These are phyloP conservation scores for Hibiscus mutabilis DNA, from an alignment of 345 rosid species.

Conservation along the genomic window DNA sequence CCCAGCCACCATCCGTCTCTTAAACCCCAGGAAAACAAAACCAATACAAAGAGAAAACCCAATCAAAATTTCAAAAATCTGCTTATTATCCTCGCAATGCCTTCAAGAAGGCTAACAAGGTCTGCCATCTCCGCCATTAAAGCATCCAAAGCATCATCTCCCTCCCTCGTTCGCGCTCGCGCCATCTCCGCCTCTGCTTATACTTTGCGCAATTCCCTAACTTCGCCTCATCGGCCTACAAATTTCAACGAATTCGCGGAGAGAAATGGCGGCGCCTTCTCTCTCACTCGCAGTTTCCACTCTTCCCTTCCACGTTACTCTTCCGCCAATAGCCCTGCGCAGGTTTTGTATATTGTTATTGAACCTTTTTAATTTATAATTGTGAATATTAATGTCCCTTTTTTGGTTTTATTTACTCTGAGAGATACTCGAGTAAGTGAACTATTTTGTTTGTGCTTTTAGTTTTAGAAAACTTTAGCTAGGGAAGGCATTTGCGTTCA, in stretches of 20 bases:
- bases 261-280: slow-evolving; percentile 11
- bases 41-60: neutral
- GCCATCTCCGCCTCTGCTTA: slow-evolving; percentile 17
- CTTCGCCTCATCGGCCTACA: neutral
- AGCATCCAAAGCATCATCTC: slow-evolving; percentile 10
- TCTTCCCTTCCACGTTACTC: slow-evolving; percentile 32
- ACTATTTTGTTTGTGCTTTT: neutral
- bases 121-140: slow-evolving; percentile 22
- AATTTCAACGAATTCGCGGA: neutral
- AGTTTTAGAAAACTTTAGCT: neutral
- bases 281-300: slow-evolving; percentile 26
- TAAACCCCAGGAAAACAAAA: neutral
- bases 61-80: neutral
- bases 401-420: neutral
- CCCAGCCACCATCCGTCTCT: neutral
- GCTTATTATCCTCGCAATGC: slow-evolving; percentile 13
- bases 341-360: slow-evolving; percentile 22
- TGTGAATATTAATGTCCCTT: neutral
- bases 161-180: slow-evolving; percentile 17
- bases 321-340: slow-evolving; percentile 34
- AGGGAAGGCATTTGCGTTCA: neutral
- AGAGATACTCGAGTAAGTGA: neutral
- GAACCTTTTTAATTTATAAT: neutral
- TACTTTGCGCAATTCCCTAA: neutral
- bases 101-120: slow-evolving; percentile 32